A percentile compares a stretch with the other conserved stretches of the same genome.
Evolutionary conservation across 2,329 filamentous ascomycete species (phyloP).

Genomic region (Paecilomyces formosus): DNA sequence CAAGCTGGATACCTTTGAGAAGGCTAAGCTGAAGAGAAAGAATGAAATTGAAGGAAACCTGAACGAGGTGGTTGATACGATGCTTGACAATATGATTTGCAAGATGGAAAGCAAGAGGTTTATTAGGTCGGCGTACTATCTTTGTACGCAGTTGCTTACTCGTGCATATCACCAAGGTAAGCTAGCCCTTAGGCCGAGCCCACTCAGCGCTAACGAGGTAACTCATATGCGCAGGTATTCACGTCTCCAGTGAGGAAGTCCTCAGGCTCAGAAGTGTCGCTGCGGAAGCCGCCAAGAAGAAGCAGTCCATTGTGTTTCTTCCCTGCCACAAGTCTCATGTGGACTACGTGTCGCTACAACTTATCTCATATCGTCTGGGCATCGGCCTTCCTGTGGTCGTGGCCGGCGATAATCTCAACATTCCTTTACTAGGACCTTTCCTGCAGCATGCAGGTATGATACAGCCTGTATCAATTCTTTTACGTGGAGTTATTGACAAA

Average conservation of each 20-base stretch:
- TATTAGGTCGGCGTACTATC: conserved; percentile 85
- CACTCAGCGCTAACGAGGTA: background rate
- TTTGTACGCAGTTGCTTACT: conserved; percentile 79
- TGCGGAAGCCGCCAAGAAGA: conserved; percentile 71
- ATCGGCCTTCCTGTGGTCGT: conserved; percentile 86
- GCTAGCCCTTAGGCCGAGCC: background rate
- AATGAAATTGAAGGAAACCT: conserved; percentile 65
- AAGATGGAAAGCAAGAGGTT: conserved; percentile 96
- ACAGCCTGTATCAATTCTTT: background rate
- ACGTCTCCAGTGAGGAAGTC: conserved; percentile 92
- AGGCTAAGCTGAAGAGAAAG: conserved; percentile 24
- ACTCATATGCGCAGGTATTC: conserved; percentile 53
- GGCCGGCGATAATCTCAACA: conserved; percentile 92
- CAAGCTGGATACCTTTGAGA: conserved; percentile 18
- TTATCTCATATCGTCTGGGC: conserved; percentile 91
- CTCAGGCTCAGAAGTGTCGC: conserved; percentile 74
- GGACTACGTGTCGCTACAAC: conserved; percentile 88
- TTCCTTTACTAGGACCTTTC: conserved; percentile 82
- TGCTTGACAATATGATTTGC: conserved; percentile 96
- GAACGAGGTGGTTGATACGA: conserved; percentile 71
- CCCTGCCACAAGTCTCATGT: conserved; percentile 93
- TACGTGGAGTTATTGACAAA: conserved; percentile 9
- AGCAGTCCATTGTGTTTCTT: conserved; percentile 92
- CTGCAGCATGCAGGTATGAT: conserved; percentile 73
- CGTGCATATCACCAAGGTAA: conserved; percentile 86